A percentile compares a stretch with the other conserved stretches of the same genome.
Evolutionary conservation across 2,329 filamentous ascomycete genomes (phyloP).

Genomic region (Neopestalotiopsis sp.): DNA sequence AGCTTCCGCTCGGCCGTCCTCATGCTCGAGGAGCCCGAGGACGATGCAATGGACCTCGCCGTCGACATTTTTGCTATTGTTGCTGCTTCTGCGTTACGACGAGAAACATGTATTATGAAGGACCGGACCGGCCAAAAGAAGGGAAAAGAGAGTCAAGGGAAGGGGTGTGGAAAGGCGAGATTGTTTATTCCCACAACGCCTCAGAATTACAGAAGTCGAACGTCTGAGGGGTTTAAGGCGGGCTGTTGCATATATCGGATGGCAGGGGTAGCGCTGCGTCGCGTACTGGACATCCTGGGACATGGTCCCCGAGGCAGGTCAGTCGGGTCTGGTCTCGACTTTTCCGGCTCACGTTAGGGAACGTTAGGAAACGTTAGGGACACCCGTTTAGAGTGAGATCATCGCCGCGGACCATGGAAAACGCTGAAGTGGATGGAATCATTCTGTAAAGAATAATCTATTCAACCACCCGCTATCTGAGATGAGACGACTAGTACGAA

Average conservation of each 20-base stretch:
- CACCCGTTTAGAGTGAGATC: constrained; percentile 2
- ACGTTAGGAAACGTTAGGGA: neutral
- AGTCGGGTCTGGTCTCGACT: neutral
- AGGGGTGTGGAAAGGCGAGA: neutral
- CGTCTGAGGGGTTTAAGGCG: constrained; percentile 10
- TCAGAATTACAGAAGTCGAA: neutral
- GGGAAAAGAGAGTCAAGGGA: neutral
- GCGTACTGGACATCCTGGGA: constrained; percentile 1
- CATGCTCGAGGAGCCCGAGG: constrained; percentile 9
- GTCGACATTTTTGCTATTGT: constrained; percentile 3
- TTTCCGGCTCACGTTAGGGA: neutral
- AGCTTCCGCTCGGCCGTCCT: constrained; percentile 10
- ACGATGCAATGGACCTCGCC: constrained; percentile 12
- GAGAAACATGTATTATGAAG: neutral
- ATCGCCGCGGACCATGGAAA: constrained; percentile 5
- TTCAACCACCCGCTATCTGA: neutral
- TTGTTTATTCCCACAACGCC: neutral
- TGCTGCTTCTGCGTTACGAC: neutral
- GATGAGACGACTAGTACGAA: constrained; percentile 10
- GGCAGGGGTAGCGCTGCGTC: constrained; percentile 7
- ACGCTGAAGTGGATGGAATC: constrained; percentile 3
- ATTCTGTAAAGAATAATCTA: neutral
- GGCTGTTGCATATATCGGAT: neutral
- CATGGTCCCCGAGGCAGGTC: neutral
- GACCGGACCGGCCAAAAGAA: neutral